phyloP scores from a whole-genome alignment of 139 green algal genomes.

The Chlorella sp. region DNA sequence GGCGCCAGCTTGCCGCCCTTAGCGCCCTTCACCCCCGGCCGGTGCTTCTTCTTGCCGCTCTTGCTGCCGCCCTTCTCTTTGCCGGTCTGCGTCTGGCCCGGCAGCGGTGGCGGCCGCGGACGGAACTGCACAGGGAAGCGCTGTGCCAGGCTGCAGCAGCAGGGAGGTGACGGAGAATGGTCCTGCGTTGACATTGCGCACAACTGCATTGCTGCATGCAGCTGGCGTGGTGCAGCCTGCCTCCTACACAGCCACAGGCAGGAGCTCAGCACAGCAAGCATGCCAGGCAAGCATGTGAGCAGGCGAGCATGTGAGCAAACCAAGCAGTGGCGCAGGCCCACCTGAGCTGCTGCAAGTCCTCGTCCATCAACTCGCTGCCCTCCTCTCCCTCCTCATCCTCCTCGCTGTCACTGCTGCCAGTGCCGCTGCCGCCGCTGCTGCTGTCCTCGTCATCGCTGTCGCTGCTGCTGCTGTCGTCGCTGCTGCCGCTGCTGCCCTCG shows the following conservation, averaged over 20 bases:
- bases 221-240: not conserved
- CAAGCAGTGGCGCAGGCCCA: not conserved
- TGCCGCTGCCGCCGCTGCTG: not conserved
- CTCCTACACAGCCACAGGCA: not conserved
- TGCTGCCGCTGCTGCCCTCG: not conserved
- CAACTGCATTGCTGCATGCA: too few species aligned
- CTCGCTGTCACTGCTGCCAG: not conserved
- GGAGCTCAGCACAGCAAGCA: too few species aligned
- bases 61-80: conserved; percentile 16
- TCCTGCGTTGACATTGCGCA: too few species aligned
- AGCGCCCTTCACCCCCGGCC: conserved; percentile 8
- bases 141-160: conserved; percentile 18
- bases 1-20: conserved; percentile 46
- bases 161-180: too few species aligned
- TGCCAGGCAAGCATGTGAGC: not conserved
- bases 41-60: conserved; percentile 30
- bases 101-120: conserved; percentile 9
- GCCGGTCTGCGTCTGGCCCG: conserved; percentile 8
- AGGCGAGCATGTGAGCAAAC: not conserved
- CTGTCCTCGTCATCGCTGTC: not conserved
- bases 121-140: conserved; percentile 36
- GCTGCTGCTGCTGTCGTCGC: not conserved
- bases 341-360: conserved; percentile 35
- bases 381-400: not conserved
- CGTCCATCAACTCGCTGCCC: not conserved